Evolutionary conservation across 2,329 filamentous ascomycete genomes (phyloP).

Genomic region (Zymoseptoria brevis): DNA sequence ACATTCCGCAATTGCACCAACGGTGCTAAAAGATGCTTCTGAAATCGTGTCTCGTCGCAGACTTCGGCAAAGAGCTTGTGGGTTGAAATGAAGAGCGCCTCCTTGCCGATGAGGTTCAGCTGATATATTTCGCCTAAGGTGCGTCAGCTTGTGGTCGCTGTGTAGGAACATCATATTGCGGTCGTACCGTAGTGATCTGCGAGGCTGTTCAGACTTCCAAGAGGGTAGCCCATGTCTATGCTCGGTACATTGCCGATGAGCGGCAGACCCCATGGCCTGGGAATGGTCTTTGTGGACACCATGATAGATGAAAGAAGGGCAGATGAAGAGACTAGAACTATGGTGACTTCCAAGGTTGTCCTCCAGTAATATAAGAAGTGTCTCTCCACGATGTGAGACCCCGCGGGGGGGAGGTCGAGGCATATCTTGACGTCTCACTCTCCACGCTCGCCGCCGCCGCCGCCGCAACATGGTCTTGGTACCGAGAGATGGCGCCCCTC

Average conservation of each 20-base stretch:
- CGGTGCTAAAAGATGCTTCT: constrained; percentile 47
- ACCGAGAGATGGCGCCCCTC: not conserved
- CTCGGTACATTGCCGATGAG: not conserved
- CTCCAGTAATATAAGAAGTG: not conserved
- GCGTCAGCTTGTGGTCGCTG: not conserved
- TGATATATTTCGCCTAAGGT: constrained; percentile 9
- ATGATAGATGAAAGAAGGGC: not conserved
- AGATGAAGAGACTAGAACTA: not conserved
- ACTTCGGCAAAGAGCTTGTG: constrained; percentile 31
- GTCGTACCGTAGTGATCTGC: not conserved
- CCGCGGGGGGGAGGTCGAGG: not conserved
- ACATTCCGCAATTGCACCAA: constrained; percentile 52
- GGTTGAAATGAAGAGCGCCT: constrained; percentile 5
- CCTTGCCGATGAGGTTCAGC: constrained; percentile 7
- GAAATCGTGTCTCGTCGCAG: constrained; percentile 41
- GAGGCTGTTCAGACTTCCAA: not conserved
- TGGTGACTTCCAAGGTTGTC: not conserved
- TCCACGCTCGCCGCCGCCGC: not conserved
- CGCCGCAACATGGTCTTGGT: not conserved
- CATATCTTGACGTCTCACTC: not conserved
- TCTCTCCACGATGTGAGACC: not conserved
- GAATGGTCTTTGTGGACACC: not conserved
- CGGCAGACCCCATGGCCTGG: not conserved
- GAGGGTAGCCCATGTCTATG: not conserved
- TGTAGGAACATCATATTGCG: not conserved